Conservation (phyloP, 2,329 filamentous ascomycete species). For the Penicillium expansum region DNA sequence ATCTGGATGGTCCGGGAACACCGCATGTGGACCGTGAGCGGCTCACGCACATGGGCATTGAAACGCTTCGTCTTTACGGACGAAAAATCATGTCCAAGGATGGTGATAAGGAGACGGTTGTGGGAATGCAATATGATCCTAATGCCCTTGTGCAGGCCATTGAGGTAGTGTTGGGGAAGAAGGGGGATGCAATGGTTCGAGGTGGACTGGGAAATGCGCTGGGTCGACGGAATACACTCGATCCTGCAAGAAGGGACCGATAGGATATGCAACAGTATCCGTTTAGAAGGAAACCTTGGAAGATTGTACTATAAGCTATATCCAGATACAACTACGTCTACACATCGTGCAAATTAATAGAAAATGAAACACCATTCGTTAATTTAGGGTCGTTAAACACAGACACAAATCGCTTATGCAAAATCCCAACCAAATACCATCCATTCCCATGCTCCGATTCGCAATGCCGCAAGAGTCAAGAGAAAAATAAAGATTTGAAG, state of each 20-base stretch:
- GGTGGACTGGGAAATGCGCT: constrained; percentile 40
- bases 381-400: neutral
- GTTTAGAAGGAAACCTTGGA: neutral
- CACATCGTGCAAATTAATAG: neutral
- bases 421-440: neutral
- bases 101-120: constrained; percentile 48
- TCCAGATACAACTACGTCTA: neutral
- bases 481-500: neutral
- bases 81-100: constrained; percentile 50
- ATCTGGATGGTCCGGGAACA: constrained; percentile 68
- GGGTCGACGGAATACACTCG: constrained; percentile 60
- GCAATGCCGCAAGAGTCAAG: constrained; percentile 4
- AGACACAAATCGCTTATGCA: neutral
- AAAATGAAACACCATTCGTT: neutral
- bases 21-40: constrained; percentile 67
- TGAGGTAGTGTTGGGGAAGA: constrained; percentile 70
- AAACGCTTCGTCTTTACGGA: constrained; percentile 74
- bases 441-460: constrained; percentile 1
- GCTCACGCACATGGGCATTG: constrained; percentile 67
- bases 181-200: constrained; percentile 51
- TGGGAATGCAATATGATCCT: constrained; percentile 69
- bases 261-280: neutral
- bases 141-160: constrained; percentile 71
- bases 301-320: neutral
- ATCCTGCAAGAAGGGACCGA: constrained; percentile 19